Evolutionary conservation across 371 early-diverging fungal genomes (phyloP).

Genomic region (Rhizopus delemar): DNA sequence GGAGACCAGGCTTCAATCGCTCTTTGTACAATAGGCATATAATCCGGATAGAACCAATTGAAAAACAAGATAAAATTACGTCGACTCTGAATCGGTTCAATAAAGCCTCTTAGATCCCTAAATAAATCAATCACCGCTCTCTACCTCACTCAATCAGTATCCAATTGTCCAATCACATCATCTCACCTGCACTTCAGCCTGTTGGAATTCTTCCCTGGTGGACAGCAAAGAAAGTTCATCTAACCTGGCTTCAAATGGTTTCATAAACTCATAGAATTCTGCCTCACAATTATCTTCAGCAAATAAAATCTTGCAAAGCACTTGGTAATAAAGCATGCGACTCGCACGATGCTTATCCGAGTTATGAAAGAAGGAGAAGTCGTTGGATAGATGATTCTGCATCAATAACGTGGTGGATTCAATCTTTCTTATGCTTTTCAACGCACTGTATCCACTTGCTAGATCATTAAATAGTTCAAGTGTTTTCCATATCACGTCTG

Average conservation of each 20-base stretch:
- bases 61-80: constrained; percentile 68
- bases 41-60: constrained; percentile 77
- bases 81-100: constrained; percentile 60
- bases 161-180: not conserved
- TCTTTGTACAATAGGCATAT: constrained; percentile 60
- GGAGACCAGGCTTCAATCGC: constrained; percentile 65
- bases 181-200: constrained; percentile 36
- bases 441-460: constrained; percentile 72
- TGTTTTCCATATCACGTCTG: constrained; percentile 27
- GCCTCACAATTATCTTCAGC: constrained; percentile 60
- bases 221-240: constrained; percentile 42
- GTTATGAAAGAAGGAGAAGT: constrained; percentile 69
- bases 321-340: constrained; percentile 76
- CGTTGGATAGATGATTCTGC: constrained; percentile 69
- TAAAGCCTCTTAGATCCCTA: constrained; percentile 80
- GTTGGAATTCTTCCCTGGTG: constrained; percentile 46
- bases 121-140: constrained; percentile 58
- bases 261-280: constrained; percentile 74
- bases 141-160: constrained; percentile 1
- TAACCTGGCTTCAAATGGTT: constrained; percentile 64
- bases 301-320: constrained; percentile 76
- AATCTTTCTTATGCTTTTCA: constrained; percentile 73
- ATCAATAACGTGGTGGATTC: constrained; percentile 70
- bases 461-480: constrained; percentile 74
- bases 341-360: constrained; percentile 45